A percentile compares a stretch with the other conserved stretches of the same genome.
These are phyloP conservation scores for Leccinum longicurvipes DNA, from an alignment of 768 basidiomycete species.

Conservation along the genomic window DNA sequence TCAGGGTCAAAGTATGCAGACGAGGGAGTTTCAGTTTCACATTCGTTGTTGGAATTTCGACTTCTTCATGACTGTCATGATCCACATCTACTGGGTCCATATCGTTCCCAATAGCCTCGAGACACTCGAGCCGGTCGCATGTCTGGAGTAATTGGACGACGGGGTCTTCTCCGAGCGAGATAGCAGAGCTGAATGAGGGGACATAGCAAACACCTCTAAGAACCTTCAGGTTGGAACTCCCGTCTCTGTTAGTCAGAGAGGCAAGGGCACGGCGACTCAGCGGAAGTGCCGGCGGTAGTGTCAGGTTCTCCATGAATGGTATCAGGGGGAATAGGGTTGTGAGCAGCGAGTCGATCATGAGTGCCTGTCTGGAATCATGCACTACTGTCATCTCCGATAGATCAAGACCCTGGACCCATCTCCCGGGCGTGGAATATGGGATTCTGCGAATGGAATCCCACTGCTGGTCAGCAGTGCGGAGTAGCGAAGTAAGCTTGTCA, in stretches of 20 bases:
- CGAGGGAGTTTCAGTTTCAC: conserved; percentile 50
- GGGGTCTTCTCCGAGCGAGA: conserved; percentile 43
- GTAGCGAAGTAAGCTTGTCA: conserved; percentile 53
- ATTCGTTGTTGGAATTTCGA: conserved; percentile 23
- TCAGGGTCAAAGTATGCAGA: conserved; percentile 56
- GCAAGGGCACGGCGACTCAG: conserved; percentile 59
- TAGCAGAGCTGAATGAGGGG: conserved; percentile 27
- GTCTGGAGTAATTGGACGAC: conserved; percentile 54
- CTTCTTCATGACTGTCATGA: conserved; percentile 18
- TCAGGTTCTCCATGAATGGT: conserved; percentile 57
- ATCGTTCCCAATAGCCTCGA: conserved; percentile 62
- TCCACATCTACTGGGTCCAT: conserved; percentile 52
- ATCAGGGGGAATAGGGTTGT: conserved; percentile 61
- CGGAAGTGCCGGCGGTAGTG: conserved; percentile 52
- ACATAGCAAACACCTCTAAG: conserved; percentile 58
- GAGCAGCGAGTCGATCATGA: conserved; percentile 60
- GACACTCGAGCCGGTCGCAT: conserved; percentile 55
- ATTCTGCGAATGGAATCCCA: conserved; percentile 91
- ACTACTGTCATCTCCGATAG: conserved; percentile 51
- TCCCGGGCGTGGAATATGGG: conserved; percentile 81
- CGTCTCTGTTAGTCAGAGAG: conserved; percentile 52
- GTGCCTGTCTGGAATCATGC: conserved; percentile 43
- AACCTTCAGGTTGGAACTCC: conserved; percentile 43
- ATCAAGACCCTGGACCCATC: conserved; percentile 80
- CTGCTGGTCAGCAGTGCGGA: conserved; percentile 62